These are phyloP conservation scores for Yarrowia hollandica DNA, from an alignment of 805 yeast species.

Conservation along the genomic window DNA sequence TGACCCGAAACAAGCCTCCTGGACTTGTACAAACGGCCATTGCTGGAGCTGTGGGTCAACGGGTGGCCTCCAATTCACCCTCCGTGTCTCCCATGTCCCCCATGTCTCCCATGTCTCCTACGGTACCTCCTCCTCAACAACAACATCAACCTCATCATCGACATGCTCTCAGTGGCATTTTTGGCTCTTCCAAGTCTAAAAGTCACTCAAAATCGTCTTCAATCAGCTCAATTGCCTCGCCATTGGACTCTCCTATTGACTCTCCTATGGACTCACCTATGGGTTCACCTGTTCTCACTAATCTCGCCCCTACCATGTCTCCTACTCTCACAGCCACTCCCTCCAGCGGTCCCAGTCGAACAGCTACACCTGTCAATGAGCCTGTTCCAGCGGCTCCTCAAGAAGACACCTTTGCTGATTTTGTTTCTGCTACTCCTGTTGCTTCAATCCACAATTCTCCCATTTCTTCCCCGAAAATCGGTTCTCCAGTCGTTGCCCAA, in stretches of 20 bases:
- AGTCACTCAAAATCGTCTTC: slow-evolving; percentile 3
- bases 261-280: slow-evolving; percentile 5
- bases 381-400: background rate
- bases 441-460: background rate
- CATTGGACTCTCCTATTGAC: slow-evolving; percentile 2
- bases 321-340: background rate
- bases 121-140: too few relatives aligned
- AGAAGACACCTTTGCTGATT: slow-evolving; percentile 14
- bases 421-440: slow-evolving; percentile 2
- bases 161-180: background rate
- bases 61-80: background rate
- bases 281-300: slow-evolving; percentile 2
- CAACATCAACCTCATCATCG: background rate
- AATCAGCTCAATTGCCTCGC: background rate
- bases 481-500: background rate
- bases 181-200: background rate
- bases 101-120: background rate
- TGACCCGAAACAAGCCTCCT: background rate
- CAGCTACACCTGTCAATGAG: background rate
- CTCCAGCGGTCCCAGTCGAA: background rate
- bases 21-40: slow-evolving; percentile 1
- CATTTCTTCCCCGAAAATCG: background rate
- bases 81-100: background rate
- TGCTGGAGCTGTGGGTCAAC: background rate
- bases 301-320: background rate